Conservation (phyloP, 148 eudicot genomes). For the Rhododendron mucronatum region DNA sequence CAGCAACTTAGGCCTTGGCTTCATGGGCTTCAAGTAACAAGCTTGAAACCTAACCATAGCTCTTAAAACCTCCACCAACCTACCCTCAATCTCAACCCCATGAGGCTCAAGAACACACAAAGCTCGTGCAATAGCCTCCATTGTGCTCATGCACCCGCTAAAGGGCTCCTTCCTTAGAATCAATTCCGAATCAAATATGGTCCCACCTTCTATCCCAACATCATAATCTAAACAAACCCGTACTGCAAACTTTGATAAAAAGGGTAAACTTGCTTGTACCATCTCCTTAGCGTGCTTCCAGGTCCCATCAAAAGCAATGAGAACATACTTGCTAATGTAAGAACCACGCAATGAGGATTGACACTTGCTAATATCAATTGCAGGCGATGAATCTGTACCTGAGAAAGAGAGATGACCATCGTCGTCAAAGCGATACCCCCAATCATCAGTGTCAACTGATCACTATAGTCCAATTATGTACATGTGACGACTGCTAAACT, state of each 20-base stretch:
- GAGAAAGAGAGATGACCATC: neutral
- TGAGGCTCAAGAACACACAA: conserved; percentile 71
- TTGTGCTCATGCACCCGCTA: conserved; percentile 91
- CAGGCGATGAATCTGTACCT: conserved; percentile 61
- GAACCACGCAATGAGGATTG: conserved; percentile 29
- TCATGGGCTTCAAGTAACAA: conserved; percentile 55
- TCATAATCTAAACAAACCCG: conserved; percentile 64
- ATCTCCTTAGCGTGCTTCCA: conserved; percentile 99
- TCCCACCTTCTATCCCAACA: conserved; percentile 56
- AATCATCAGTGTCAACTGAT: neutral
- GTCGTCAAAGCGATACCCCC: neutral
- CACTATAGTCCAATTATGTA: neutral
- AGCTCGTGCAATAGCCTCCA: conserved; percentile 93
- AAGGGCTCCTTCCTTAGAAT: conserved; percentile 86
- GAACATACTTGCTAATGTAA: conserved; percentile 21
- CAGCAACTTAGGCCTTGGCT: conserved; percentile 47
- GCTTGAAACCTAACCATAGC: conserved; percentile 77
- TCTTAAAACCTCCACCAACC: conserved; percentile 58
- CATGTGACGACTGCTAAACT: neutral
- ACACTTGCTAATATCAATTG: conserved; percentile 44
- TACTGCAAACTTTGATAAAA: conserved; percentile 70
- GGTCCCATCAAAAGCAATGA: conserved; percentile 91
- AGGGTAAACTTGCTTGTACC: conserved; percentile 87
- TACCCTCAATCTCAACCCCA: conserved; percentile 62
- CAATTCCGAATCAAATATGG: conserved; percentile 76